Evolutionary conservation across 345 rosid genomes (phyloP).

Genomic region (Camelina laxa): DNA sequence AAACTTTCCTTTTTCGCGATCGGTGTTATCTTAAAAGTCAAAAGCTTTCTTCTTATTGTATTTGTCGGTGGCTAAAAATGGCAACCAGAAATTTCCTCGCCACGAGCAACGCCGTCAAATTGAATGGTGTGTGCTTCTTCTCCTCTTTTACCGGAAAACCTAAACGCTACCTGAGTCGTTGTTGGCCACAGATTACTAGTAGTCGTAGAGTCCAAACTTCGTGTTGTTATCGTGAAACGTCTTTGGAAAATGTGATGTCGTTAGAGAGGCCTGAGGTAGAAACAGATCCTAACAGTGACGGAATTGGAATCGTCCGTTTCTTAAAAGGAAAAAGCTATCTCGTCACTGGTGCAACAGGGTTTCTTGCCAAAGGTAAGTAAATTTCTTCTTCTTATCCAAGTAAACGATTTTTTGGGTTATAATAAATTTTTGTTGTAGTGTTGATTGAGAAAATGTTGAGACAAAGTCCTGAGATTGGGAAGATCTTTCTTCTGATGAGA

Average conservation of each 20-base stretch:
- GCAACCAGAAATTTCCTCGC: not conserved
- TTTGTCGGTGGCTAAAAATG: slow-evolving; percentile 12
- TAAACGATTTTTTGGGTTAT: not conserved
- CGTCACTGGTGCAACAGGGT: slow-evolving; percentile 51
- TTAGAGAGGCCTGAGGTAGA: not conserved
- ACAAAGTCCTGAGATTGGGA: slow-evolving; percentile 39
- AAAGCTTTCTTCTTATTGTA: not conserved
- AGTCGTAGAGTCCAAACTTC: not conserved
- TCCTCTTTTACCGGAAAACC: not conserved
- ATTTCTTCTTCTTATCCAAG: slow-evolving; percentile 7
- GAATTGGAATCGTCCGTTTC: slow-evolving; percentile 28
- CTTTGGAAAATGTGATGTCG: not conserved
- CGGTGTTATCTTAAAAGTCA: too few relatives aligned
- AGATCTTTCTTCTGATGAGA: slow-evolving; percentile 42
- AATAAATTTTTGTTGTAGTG: slow-evolving; percentile 8
- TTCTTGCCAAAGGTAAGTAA: slow-evolving; percentile 46
- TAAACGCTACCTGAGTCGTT: slow-evolving; percentile 5
- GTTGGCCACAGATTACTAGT: not conserved
- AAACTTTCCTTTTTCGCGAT: too few relatives aligned
- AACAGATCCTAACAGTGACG: not conserved
- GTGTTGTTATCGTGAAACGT: slow-evolving; percentile 1
- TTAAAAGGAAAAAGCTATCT: slow-evolving; percentile 45
- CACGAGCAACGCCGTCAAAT: not conserved
- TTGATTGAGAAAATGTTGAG: slow-evolving; percentile 49
- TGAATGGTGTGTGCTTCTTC: not conserved